Evolutionary conservation across 202 grass and related monocot species (phyloP).

Genomic region (Alloteropsis angusta): DNA sequence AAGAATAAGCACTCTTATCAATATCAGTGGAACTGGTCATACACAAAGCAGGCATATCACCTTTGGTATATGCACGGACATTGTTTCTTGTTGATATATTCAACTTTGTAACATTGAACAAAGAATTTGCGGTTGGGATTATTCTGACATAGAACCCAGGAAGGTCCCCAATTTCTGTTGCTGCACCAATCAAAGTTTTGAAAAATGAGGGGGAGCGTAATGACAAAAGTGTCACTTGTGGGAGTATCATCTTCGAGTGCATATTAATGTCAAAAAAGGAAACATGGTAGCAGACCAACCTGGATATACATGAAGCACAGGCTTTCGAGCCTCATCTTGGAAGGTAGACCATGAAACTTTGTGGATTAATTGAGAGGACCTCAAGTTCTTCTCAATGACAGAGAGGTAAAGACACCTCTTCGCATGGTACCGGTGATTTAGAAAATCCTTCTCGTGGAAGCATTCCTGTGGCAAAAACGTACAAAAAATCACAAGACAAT

Average conservation of each 20-base stretch:
- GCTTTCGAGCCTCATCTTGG: conserved; percentile 78
- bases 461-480: conserved; percentile 48
- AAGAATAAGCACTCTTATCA: neutral
- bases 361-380: conserved; percentile 30
- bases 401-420: conserved; percentile 86
- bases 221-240: neutral
- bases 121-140: conserved; percentile 55
- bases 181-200: conserved; percentile 29
- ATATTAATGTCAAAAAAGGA: neutral
- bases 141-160: conserved; percentile 62
- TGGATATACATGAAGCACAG: conserved; percentile 80
- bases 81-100: conserved; percentile 78
- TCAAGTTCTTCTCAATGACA: conserved; percentile 63
- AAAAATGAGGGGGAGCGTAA: neutral
- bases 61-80: conserved; percentile 60
- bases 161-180: conserved; percentile 45
- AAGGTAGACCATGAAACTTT: conserved; percentile 74
- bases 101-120: conserved; percentile 66
- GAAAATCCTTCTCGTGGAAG: conserved; percentile 90
- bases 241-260: neutral
- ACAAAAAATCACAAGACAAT: conserved; percentile 16
- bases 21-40: neutral
- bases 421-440: conserved; percentile 90
- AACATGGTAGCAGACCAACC: conserved; percentile 41
- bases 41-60: conserved; percentile 34